Conservation (phyloP, 73 alveolate genomes). For the Tetrahymena borealis region DNA sequence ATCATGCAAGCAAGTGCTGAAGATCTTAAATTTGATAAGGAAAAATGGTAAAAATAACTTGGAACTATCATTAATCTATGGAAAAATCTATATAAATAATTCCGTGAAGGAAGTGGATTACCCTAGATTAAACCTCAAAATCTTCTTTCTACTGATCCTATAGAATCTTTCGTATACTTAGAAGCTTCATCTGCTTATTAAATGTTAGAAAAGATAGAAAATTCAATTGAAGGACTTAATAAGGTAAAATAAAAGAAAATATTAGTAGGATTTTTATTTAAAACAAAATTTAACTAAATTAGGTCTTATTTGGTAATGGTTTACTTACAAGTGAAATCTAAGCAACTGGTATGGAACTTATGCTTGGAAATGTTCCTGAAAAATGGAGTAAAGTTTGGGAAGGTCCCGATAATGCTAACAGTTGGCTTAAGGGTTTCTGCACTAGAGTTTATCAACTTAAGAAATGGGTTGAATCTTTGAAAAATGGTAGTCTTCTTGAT, state of each 20-base stretch:
- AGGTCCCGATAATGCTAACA: constrained; percentile 91
- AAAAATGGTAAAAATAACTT: constrained; percentile 84
- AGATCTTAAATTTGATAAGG: constrained; percentile 91
- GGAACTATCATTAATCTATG: constrained; percentile 88
- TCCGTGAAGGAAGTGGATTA: constrained; percentile 44
- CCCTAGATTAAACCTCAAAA: constrained; percentile 45
- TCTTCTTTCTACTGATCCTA: constrained; percentile 77
- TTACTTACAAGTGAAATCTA: constrained; percentile 88
- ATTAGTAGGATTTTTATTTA: neutral
- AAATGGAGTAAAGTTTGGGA: constrained; percentile 96
- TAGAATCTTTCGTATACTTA: constrained; percentile 83
- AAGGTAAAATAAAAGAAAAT: neutral
- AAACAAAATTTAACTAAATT: neutral
- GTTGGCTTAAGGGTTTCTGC: constrained; percentile 83
- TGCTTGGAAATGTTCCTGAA: constrained; percentile 81
- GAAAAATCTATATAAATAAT: constrained; percentile 71
- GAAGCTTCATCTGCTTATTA: constrained; percentile 80
- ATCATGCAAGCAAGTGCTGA: constrained; percentile 85
- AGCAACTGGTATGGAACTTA: constrained; percentile 75
- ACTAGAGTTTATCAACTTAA: constrained; percentile 78
- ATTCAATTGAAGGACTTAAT: constrained; percentile 64
- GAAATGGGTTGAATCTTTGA: constrained; percentile 73
- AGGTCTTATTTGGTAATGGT: constrained; percentile 83
- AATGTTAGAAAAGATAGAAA: constrained; percentile 66
- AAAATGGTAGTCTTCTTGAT: constrained; percentile 54